A percentile compares a stretch with the other conserved stretches of the same genome.
These are phyloP conservation scores for Yamadazyma atmosphaerica DNA, from an alignment of 1,139 yeast genomes.

Conservation along the genomic window DNA sequence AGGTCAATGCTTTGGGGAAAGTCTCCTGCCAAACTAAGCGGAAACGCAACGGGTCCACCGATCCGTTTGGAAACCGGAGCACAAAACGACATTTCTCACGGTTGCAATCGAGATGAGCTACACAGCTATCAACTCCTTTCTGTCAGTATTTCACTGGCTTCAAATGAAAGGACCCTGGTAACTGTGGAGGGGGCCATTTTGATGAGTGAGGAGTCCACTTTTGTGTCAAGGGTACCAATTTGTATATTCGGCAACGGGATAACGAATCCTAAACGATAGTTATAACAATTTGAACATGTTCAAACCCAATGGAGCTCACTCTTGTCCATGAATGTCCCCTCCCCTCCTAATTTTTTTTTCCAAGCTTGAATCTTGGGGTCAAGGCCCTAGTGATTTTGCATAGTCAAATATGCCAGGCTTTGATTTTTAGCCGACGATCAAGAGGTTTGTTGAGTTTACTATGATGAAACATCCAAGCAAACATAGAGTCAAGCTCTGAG, in stretches of 20 bases:
- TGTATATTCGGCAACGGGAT: conserved; percentile 61
- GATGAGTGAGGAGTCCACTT: background rate
- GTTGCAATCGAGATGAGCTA: background rate
- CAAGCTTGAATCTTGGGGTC: conserved; percentile 26
- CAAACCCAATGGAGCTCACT: conserved; percentile 95
- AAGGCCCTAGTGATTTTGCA: conserved; percentile 39
- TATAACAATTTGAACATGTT: conserved; percentile 59
- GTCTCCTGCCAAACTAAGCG: conserved; percentile 83
- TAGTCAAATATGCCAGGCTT: conserved; percentile 75
- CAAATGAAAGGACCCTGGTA: conserved; percentile 1
- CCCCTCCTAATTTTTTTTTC: conserved; percentile 13
- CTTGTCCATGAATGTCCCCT: conserved; percentile 60
- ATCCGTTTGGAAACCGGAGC: conserved; percentile 23
- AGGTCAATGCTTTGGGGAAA: conserved; percentile 79
- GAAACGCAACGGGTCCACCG: conserved; percentile 53
- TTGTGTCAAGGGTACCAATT: background rate
- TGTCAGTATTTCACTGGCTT: background rate
- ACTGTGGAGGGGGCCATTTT: background rate
- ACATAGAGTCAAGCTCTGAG: conserved; percentile 97
- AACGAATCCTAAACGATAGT: conserved; percentile 68
- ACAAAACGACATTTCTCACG: background rate
- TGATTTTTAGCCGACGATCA: conserved; percentile 16
- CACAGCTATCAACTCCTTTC: background rate
- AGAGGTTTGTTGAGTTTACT: conserved; percentile 21
- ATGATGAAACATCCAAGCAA: conserved; percentile 80